Evolutionary conservation across 495 filamentous ascomycete genomes (phyloP), one percentile per base, ranked within the genome.

Genomic region (Annulohypoxylon maeteangense): DNA sequence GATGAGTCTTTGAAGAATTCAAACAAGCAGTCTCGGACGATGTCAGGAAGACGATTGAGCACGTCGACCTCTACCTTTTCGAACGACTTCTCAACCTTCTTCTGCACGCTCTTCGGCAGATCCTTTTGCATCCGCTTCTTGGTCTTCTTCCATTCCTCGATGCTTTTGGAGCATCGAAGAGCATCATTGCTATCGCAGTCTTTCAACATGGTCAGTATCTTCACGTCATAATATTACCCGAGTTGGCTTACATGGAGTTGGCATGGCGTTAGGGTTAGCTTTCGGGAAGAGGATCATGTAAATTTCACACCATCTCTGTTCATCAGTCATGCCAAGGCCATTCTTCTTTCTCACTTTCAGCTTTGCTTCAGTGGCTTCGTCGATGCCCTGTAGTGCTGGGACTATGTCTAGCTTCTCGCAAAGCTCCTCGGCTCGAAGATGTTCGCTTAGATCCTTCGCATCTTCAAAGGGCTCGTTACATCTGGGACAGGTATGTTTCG

Each of bases 221-320:
- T 16, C 14, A 51, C 16, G n/a, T 14, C 27, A 11, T 42, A 25
- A 12, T 11, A 29, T 7, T 12, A 22, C 4, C 1, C 23, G 6
- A 40, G 23, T 42, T 18, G 61, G 70, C 79, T 67, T 67, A 83
- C 81, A 82, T 40, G 81, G 79, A 7, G 74, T 78, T 8, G 81
- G 81, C 29, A 81, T 71, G 0, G 78, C 73, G 8, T 72, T 71
- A 2, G 36, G 57, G 16, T 81, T 79, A 18, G 78, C 80, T n/a
- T 75, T 75, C 0, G 81, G 81, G 55, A 83, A 83, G 0, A 83
- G 59, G 29, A 82, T 78, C 47, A 69, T 68, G 62, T 83, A 83
- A 4, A 82, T 82, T 14, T 83, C 81, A 25, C 64, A 74, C 81
- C 81, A 83, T 48, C 81, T 80, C 56, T 83, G 80, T 50, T 79